phyloP scores from a whole-genome alignment of 345 rosid species.

The Rhodomyrtus tomentosa region DNA sequence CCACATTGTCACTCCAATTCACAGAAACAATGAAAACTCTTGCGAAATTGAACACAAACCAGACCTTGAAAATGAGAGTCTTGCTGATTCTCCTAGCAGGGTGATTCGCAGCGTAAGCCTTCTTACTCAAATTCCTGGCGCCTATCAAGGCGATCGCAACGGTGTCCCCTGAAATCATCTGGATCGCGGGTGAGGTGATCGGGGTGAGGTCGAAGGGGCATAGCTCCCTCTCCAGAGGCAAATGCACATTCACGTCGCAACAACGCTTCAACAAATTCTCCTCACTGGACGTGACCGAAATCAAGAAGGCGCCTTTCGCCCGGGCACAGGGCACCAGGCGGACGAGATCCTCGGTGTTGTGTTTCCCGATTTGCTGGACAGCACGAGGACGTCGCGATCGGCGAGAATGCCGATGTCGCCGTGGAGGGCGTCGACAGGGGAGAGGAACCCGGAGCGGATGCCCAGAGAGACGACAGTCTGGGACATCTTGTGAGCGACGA shows the following conservation, averaged over 20 bases:
- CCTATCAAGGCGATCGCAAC: constrained; percentile 93
- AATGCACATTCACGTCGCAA: constrained; percentile 77
- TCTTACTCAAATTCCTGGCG: constrained; percentile 70
- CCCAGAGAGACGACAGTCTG: constrained; percentile 82
- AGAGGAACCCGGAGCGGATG: constrained; percentile 61
- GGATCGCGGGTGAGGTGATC: constrained; percentile 92
- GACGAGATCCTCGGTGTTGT: constrained; percentile 78
- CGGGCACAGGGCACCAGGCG: constrained; percentile 85
- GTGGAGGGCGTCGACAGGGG: constrained; percentile 89
- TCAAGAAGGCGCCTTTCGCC: constrained; percentile 60
- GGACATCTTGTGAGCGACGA: constrained; percentile 89
- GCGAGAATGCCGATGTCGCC: constrained; percentile 82
- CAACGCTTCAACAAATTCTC: constrained; percentile 51
- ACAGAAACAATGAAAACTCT: not conserved
- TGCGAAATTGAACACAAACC: not conserved
- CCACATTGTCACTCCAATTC: too few species aligned
- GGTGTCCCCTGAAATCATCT: constrained; percentile 98
- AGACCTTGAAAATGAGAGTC: constrained; percentile 83
- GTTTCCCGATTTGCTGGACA: constrained; percentile 83
- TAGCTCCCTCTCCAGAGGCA: constrained; percentile 78
- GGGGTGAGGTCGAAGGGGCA: constrained; percentile 96
- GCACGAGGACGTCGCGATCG: constrained; percentile 44
- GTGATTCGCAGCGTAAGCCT: constrained; percentile 84
- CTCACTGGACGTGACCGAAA: constrained; percentile 69
- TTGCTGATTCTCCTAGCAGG: constrained; percentile 97